Base-by-base conservation (phyloP, 345 rosid genomes). In the Triadica sebifera region DNA sequence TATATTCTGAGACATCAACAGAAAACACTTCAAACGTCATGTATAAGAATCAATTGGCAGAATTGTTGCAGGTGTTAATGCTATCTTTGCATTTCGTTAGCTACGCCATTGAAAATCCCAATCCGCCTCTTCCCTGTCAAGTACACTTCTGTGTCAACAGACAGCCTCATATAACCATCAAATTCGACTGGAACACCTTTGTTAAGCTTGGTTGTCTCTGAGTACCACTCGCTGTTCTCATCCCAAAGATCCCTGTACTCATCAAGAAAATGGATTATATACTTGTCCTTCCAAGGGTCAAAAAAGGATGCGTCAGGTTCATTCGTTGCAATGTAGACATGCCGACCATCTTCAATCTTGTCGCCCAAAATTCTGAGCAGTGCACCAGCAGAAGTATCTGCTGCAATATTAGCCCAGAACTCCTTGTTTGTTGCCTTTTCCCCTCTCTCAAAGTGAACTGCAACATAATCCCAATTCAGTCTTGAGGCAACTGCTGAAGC, bases 121-220 rank as follows among this genome's bases (percentile, higher is more conserved):
- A 92, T 80, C 87, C 91, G 98, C 87, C 87, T 94, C 85, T 92
- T 94, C 63, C 96, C 99, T 75, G 97, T 89, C 81, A 94, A 79
- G 86, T 92, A 92, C 52, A 94, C 93, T 85, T 94, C 96, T 7
- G 98, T 91, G 73, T 91, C 98, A 3, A 92, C 91, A 41, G 91
- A 91, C 12, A 81, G 91, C 69, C 91, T 91, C 98, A 92, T 92
- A 84, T 94, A 94, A 49, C 97, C 97, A 39, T 94, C 98, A 55
- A 94, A 92, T 71, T 94, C 94, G 0, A 94, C 97, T 0, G 95
- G 93, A 70, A 81, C 84, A 3, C 92, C 98, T 50, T 87, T 87
- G 81, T 90, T 91, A 19, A 95, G 99, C 81, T 85, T 88, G 13
- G 80, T 84, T 20, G 96, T 95, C 73, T 95, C 97, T 10, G 89